Evolutionary conservation across 495 filamentous ascomycete genomes (phyloP).

Genomic region (Ramalina intermedia): DNA sequence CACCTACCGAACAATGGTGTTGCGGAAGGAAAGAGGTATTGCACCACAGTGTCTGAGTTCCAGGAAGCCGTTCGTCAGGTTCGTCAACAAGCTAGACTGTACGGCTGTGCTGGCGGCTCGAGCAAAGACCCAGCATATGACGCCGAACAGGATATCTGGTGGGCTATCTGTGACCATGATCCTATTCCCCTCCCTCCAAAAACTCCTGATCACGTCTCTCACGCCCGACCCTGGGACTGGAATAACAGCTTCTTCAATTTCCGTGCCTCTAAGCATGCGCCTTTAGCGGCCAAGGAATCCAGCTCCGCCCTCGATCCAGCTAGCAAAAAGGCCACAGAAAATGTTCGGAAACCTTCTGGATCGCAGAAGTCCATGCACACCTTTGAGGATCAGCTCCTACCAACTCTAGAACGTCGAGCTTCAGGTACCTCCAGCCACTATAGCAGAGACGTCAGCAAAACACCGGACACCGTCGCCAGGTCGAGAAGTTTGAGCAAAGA

Average conservation of each 20-base stretch:
- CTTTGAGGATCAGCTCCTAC: too few relatives aligned
- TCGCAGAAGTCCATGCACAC: too few relatives aligned
- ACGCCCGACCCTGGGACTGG: slow-evolving; percentile 18
- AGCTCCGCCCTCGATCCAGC: too few relatives aligned
- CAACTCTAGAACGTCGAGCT: too few relatives aligned
- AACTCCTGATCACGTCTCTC: slow-evolving; percentile 12
- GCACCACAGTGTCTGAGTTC: slow-evolving; percentile 15
- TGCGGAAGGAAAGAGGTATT: slow-evolving; percentile 9
- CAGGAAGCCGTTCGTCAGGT: slow-evolving; percentile 16
- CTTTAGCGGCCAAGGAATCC: too few relatives aligned
- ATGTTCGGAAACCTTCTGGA: too few relatives aligned
- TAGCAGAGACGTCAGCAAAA: too few relatives aligned
- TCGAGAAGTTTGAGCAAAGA: too few relatives aligned
- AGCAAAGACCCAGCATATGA: slow-evolving; percentile 19
- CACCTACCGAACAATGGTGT: slow-evolving; percentile 3
- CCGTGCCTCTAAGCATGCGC: neutral
- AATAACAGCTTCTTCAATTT: slow-evolving; percentile 15
- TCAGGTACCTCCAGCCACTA: too few relatives aligned
- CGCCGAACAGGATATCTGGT: slow-evolving; percentile 18
- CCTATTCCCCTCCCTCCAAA: slow-evolving; percentile 12
- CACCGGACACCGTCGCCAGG: too few relatives aligned
- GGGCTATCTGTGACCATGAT: slow-evolving; percentile 16
- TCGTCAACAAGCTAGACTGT: slow-evolving; percentile 15
- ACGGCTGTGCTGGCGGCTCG: slow-evolving; percentile 15
- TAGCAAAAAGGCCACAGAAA: too few relatives aligned